Conservation (phyloP, 2,329 filamentous ascomycete species). For the Didymella arachidicola region DNA sequence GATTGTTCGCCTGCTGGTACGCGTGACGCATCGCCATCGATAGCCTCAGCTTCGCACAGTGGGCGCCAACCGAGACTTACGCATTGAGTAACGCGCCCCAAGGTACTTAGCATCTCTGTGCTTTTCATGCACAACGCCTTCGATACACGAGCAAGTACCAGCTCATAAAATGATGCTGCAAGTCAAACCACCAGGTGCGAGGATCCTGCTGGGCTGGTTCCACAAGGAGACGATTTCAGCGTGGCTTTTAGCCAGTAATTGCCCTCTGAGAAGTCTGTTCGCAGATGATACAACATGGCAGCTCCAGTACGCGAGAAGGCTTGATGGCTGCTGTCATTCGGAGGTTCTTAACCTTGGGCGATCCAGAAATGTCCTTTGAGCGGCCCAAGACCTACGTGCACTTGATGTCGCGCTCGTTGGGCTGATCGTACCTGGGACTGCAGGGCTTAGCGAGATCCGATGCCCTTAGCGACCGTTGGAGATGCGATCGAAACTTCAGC, state of each 20-base stretch:
- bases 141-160: neutral
- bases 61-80: constrained; percentile 30
- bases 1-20: constrained; percentile 10
- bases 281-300: constrained; percentile 4
- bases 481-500: constrained; percentile 1
- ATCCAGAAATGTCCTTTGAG: constrained; percentile 14
- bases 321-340: constrained; percentile 16
- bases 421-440: constrained; percentile 12
- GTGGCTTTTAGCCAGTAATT: neutral
- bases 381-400: constrained; percentile 1
- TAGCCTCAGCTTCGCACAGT: constrained; percentile 15
- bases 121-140: constrained; percentile 1
- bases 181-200: neutral
- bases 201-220: neutral
- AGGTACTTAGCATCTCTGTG: neutral
- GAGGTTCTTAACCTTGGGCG: constrained; percentile 2
- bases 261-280: neutral
- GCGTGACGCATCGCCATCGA: constrained; percentile 12
- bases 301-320: constrained; percentile 20
- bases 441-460: constrained; percentile 18
- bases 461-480: constrained; percentile 21
- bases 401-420: constrained; percentile 1
- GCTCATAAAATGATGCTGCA: neutral
- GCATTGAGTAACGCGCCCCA: constrained; percentile 18
- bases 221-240: neutral